phyloP scores from a whole-genome alignment of 2,329 filamentous ascomycete genomes.

The Biscogniauxia mediterranea region DNA sequence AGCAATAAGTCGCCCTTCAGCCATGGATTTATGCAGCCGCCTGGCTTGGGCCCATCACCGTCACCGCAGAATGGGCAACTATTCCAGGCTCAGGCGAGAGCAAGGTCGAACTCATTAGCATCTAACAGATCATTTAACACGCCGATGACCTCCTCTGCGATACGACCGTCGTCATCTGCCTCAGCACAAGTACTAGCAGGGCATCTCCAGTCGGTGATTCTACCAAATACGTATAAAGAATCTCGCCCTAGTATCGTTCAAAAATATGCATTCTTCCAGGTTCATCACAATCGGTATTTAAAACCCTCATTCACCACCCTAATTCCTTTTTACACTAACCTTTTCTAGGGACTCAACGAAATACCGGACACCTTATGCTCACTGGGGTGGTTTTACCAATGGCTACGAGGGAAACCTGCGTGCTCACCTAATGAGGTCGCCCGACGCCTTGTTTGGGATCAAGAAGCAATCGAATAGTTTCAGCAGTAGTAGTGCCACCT shows the following conservation, averaged over 20 bases:
- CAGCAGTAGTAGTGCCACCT: conserved; percentile 3
- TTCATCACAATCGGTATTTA: conserved; percentile 56
- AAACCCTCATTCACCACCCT: conserved; percentile 16
- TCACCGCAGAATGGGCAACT: conserved; percentile 34
- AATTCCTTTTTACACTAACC: conserved; percentile 15
- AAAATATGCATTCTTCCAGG: conserved; percentile 58
- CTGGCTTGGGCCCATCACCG: conserved; percentile 32
- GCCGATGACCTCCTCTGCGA: conserved; percentile 36
- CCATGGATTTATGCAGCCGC: conserved; percentile 33
- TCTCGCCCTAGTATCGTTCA: conserved; percentile 42
- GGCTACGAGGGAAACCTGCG: conserved; percentile 55
- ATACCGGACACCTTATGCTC: conserved; percentile 60
- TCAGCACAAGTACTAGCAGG: conserved; percentile 31
- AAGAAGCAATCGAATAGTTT: conserved; percentile 24
- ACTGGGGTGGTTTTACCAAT: conserved; percentile 58
- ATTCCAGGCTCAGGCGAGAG: conserved; percentile 35
- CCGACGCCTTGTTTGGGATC: conserved; percentile 36
- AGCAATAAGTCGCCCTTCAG: conserved; percentile 34
- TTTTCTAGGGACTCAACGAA: conserved; percentile 48
- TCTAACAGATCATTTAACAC: conserved; percentile 33
- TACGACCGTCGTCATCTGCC: conserved; percentile 36
- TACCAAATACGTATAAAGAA: conserved; percentile 19
- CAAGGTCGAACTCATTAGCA: conserved; percentile 32
- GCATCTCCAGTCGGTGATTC: conserved; percentile 23
- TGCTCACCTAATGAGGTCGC: conserved; percentile 44